phyloP scores from a whole-genome alignment of 768 basidiomycete species.

The Suillus plorans region DNA sequence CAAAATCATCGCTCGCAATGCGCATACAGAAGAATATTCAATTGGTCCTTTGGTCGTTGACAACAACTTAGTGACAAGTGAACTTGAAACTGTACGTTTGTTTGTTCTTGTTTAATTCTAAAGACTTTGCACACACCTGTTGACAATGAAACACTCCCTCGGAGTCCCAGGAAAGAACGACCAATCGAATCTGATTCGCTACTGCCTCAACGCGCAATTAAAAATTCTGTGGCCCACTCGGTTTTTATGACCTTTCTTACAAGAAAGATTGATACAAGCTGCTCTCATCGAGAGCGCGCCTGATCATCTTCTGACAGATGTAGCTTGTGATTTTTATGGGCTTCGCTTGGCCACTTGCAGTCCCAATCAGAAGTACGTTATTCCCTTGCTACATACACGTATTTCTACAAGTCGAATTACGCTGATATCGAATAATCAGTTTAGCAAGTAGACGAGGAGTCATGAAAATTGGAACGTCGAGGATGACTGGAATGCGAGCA shows the following conservation, averaged over 20 bases:
- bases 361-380: constrained; percentile 70
- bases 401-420: constrained; percentile 13
- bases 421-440: constrained; percentile 61
- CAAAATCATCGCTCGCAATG: too few species aligned
- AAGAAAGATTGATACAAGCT: constrained; percentile 60
- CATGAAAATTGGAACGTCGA: constrained; percentile 76
- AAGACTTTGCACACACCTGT: constrained; percentile 9
- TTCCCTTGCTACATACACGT: neutral
- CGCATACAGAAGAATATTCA: too few species aligned
- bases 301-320: constrained; percentile 79
- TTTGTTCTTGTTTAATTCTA: constrained; percentile 20
- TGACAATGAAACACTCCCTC: neutral
- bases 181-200: neutral
- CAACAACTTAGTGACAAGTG: too few species aligned
- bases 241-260: neutral
- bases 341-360: constrained; percentile 70
- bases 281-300: constrained; percentile 78
- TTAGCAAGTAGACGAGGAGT: constrained; percentile 73
- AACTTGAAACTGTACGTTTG: neutral
- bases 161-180: neutral
- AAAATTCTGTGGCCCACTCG: neutral
- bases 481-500: constrained; percentile 89
- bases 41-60: too few species aligned
- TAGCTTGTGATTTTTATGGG: constrained; percentile 90
- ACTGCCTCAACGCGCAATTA: neutral